Evolutionary conservation across 208 protist genomes (phyloP).

Genomic region (Acanthamoeba comandoni): DNA sequence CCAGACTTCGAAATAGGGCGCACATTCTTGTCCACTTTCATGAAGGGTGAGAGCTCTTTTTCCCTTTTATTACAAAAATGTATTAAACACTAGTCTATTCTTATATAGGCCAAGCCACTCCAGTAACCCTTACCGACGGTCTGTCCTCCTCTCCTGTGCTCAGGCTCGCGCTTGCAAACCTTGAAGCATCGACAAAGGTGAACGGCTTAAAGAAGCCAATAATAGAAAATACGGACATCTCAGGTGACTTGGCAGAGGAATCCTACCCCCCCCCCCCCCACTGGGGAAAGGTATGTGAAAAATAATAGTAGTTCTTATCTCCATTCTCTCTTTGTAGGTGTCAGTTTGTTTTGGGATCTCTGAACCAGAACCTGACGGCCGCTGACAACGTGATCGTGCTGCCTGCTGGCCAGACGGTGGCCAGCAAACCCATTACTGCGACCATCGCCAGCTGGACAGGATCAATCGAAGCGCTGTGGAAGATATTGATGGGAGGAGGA

Average conservation of each 20-base stretch:
- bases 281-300: too few relatives aligned
- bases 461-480: background rate
- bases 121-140: conserved; percentile 15
- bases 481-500: conserved; percentile 13
- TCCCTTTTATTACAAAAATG: too few relatives aligned
- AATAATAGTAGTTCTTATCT: background rate
- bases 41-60: background rate
- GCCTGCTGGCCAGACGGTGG: background rate
- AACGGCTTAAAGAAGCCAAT: too few relatives aligned
- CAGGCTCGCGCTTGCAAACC: background rate
- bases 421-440: background rate
- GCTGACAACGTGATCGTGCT: conserved; percentile 12
- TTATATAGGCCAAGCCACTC: background rate
- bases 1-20: background rate
- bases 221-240: too few relatives aligned
- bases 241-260: too few relatives aligned
- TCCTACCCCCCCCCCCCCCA: too few relatives aligned
- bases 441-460: background rate
- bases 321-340: background rate
- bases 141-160: conserved; percentile 12
- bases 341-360: background rate
- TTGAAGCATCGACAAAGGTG: too few relatives aligned
- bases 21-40: conserved; percentile 2
- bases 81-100: too few relatives aligned
- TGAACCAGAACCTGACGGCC: background rate